Evolutionary conservation across 306 rosid genomes (phyloP).

Genomic region (Prunus campanulata): DNA sequence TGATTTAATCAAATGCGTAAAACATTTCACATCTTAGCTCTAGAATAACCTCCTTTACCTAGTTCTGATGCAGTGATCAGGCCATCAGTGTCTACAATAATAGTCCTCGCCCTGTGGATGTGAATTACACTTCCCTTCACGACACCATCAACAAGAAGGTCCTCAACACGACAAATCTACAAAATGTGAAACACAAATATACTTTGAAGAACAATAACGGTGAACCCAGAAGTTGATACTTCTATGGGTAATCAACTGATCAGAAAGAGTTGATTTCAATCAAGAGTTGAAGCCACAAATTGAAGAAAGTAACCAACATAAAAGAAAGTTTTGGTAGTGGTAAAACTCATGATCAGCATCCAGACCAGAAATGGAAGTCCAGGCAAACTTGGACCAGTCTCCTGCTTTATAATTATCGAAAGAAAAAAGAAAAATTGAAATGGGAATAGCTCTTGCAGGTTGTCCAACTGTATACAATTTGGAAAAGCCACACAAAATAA

Average conservation of each 20-base stretch:
- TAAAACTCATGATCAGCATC: conserved; percentile 1
- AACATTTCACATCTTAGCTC: background rate
- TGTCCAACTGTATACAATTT: background rate
- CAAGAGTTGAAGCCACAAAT: background rate
- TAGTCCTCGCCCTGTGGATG: conserved; percentile 96
- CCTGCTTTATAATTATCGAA: background rate
- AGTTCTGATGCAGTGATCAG: conserved; percentile 71
- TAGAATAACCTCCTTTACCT: conserved; percentile 42
- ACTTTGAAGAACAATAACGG: conserved; percentile 1
- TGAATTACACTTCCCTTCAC: conserved; percentile 93
- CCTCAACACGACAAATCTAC: conserved; percentile 98
- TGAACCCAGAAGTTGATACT: background rate
- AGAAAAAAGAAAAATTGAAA: background rate
- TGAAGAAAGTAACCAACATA: background rate
- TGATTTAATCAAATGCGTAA: conserved; percentile 35
- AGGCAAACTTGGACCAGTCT: background rate
- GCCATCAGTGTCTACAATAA: conserved; percentile 67
- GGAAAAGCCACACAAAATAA: background rate
- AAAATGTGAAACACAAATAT: conserved; percentile 30
- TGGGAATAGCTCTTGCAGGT: background rate
- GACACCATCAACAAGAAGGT: conserved; percentile 81
- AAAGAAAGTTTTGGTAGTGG: background rate
- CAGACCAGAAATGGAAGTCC: background rate
- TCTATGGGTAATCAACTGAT: background rate
- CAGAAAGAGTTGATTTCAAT: background rate